These are phyloP conservation scores for Oidiodendron maius DNA, from an alignment of 495 filamentous ascomycete species.

Conservation along the genomic window DNA sequence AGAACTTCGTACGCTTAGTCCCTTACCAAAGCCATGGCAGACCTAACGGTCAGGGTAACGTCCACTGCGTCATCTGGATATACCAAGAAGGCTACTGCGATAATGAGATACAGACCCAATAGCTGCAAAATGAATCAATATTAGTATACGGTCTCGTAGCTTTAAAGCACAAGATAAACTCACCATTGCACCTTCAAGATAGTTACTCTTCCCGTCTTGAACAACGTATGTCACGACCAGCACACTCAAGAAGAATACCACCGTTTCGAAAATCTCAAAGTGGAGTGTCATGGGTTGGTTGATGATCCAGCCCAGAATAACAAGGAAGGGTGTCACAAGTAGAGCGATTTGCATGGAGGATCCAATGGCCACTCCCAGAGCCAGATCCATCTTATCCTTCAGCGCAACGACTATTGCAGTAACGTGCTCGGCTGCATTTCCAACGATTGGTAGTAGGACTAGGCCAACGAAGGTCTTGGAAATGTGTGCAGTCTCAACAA, in stretches of 20 bases:
- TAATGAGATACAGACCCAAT: conserved; percentile 65
- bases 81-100: conserved; percentile 84
- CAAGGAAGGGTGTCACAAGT: conserved; percentile 84
- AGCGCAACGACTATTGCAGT: conserved; percentile 84
- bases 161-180: conserved; percentile 25
- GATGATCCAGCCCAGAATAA: conserved; percentile 89
- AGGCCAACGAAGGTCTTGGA: conserved; percentile 96
- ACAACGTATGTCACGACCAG: conserved; percentile 89
- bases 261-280: conserved; percentile 90
- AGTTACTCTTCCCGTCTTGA: conserved; percentile 92
- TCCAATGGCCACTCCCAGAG: conserved; percentile 90
- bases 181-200: conserved; percentile 90
- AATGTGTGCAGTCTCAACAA: conserved; percentile 78
- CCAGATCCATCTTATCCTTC: conserved; percentile 97
- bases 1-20: too few species aligned
- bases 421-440: conserved; percentile 95
- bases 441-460: conserved; percentile 92
- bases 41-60: conserved; percentile 6
- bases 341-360: conserved; percentile 92
- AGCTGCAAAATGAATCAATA: conserved; percentile 24
- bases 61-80: conserved; percentile 63
- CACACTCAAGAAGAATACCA: conserved; percentile 85
- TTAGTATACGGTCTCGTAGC: not conserved
- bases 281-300: conserved; percentile 80
- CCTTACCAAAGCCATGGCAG: conserved; percentile 8